Conservation (phyloP, 768 basidiomycete species). For the Lactifluus subvellereus region DNA sequence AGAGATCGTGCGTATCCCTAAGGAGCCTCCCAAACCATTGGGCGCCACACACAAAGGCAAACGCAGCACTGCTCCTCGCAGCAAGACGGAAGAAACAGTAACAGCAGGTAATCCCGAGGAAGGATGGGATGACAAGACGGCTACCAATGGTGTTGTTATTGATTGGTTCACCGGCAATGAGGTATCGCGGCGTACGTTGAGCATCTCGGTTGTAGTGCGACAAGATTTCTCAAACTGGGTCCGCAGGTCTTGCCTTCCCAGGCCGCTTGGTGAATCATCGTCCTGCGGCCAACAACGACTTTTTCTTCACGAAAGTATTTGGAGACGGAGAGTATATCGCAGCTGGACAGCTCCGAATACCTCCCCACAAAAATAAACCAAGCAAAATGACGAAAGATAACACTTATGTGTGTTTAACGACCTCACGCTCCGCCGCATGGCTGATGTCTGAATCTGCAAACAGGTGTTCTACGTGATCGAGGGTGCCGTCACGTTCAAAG, state of each 20-base stretch:
- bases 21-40: constrained; percentile 46
- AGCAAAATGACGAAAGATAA: constrained; percentile 90
- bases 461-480: constrained; percentile 78
- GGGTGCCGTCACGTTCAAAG: constrained; percentile 81
- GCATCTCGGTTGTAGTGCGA: neutral
- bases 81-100: constrained; percentile 43
- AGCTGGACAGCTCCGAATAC: constrained; percentile 80
- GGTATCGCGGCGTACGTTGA: constrained; percentile 61
- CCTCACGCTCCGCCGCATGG: constrained; percentile 15
- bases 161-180: constrained; percentile 60
- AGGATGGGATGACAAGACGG: constrained; percentile 84
- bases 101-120: constrained; percentile 39
- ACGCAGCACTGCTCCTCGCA: constrained; percentile 34
- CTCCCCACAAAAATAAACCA: constrained; percentile 74
- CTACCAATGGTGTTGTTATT: constrained; percentile 56
- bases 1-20: constrained; percentile 53
- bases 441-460: neutral
- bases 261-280: constrained; percentile 58
- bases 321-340: constrained; percentile 89
- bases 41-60: constrained; percentile 34
- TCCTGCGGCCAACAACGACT: constrained; percentile 55
- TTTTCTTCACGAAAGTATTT: constrained; percentile 89
- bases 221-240: neutral
- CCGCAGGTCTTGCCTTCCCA: constrained; percentile 73
- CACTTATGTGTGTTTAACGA: constrained; percentile 62